Evolutionary conservation across 129 eudicot species (phyloP), one percentile per base, ranked within the genome.

Genomic region (Flaveria linearis): DNA sequence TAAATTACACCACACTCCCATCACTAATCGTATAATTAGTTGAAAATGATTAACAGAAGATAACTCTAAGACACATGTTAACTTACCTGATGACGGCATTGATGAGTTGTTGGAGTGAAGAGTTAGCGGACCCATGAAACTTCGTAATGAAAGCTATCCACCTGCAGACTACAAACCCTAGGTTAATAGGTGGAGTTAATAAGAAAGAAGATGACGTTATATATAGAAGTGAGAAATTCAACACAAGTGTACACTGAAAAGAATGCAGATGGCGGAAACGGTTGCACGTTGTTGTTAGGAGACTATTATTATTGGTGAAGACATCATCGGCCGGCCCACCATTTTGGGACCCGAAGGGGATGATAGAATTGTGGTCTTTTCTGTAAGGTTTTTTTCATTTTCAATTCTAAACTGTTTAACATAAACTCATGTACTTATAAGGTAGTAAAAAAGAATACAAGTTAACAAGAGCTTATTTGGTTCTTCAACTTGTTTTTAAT

Each of bases 1-100:
- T 45, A 11, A 2, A 41, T 75, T 71, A 47, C 52, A 47, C 52
- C 0, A 33, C 71, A 56, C 50, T 22, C 16, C 25, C 52, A 43
- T 45, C 25, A 50, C 9, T 5, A 74, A 61, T 36, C 3, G 10
- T 30, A 60, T 28, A 17, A 41, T 36, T 28, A 26, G 62, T 58
- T 47, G 2, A 14, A 71, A 63, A 53, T 15, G 10, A 60, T 9
- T 5, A 46, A 5, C 22, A 50, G 45, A 16, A 65, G 18, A 14
- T 46, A 61, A 45, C 12, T 53, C 15, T 16, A 33, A 20, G 47
- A 39, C 50, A 33, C n/a, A n/a, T 39, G 22, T 49, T 13, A 26
- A 22, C 58, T 78, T 87, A 85, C 92, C 92, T 74, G 88, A 76
- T 28, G 81, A 72, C 41, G 75, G 68, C 69, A 61, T 71, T 51